Base-by-base conservation (phyloP, 2,329 filamentous ascomycete genomes). In the Neonectria coccinea region DNA sequence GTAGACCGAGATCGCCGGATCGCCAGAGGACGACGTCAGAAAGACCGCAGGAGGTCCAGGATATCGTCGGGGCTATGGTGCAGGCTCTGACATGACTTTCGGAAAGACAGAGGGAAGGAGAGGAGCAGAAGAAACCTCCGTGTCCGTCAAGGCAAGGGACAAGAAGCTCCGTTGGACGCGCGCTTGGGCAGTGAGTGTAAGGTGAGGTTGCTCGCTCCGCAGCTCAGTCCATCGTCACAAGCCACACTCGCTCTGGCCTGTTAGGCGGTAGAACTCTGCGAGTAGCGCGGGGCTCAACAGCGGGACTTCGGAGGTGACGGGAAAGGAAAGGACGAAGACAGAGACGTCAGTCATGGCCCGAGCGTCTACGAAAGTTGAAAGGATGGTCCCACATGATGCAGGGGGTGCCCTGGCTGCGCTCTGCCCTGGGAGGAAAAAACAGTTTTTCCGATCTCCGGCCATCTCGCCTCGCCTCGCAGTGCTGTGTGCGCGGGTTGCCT, bases 261-360 rank as follows among this genome's bases (percentile, higher is more conserved):
- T 18, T 29, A 29, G 45, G 14, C 52, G 36, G 33, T 47, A 22
- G 60, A n/a, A 25, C 41, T 52, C 50, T 50, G 25, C 25, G 25
- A 25, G 25, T 25, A 62, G 54, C 62, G 59, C 59, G 70, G 69
- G 70, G 70, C 69, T 64, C 47, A 63, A 47, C 56, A 60, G 52
- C 50, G n/a, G 31, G 45, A 44, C 44, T 48, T 25, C 59, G 52
- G 59, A 61, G 36, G 29, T 56, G 53, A 56, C 59, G 59, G 59
- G 29, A 42, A 18, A 44, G 29, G 56, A 50, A 59, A 42, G 56
- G 12, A 45, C 56, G 47, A 48, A 11, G 18, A 54, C 27, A 18
- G 22, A 48, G 70, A 73, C 68, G 71, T 73, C 71, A 71, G 65
- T 56, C 36, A 20, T 61, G 71, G 67, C 47, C 71, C 63, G 53